Conservation (phyloP, 2,329 filamentous ascomycete genomes). For the Neofusicoccum umdonicola region DNA sequence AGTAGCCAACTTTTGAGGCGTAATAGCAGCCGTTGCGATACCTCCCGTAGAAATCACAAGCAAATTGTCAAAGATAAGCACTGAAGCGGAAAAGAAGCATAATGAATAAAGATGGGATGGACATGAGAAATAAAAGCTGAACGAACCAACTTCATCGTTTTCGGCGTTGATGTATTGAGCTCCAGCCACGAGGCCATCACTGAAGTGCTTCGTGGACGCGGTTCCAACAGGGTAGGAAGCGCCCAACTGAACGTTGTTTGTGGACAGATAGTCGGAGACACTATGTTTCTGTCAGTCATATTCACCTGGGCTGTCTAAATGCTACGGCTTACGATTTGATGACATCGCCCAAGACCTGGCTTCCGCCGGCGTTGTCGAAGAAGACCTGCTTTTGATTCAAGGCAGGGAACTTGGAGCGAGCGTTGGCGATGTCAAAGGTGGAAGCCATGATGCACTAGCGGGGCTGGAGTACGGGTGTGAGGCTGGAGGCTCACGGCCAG, state of each 20-base stretch:
- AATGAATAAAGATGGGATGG: too few relatives aligned
- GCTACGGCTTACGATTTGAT: constrained; percentile 58
- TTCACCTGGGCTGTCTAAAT: background rate
- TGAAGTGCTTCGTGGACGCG: constrained; percentile 59
- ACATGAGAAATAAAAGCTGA: constrained; percentile 18
- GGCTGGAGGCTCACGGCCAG: background rate
- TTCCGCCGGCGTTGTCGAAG: constrained; percentile 77
- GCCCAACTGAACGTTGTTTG: constrained; percentile 73
- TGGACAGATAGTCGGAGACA: constrained; percentile 64
- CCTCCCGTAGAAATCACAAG: too few relatives aligned
- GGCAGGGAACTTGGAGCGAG: constrained; percentile 66
- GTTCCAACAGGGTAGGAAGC: constrained; percentile 64
- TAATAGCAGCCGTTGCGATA: too few relatives aligned
- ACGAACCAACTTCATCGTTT: constrained; percentile 61
- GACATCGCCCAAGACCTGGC: constrained; percentile 65
- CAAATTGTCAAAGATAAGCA: too few relatives aligned
- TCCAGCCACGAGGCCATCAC: constrained; percentile 60
- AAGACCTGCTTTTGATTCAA: constrained; percentile 66
- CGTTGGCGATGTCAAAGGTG: constrained; percentile 54
- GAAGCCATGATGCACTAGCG: constrained; percentile 25
- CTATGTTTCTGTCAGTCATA: constrained; percentile 34
- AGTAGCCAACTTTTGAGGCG: too few relatives aligned
- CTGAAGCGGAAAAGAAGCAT: too few relatives aligned
- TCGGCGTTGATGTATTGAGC: constrained; percentile 70
- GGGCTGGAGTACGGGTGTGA: background rate